A percentile compares a stretch with the other conserved stretches of the same genome.
Evolutionary conservation across 345 rosid species (phyloP).

Genomic region (Luvunga scandens): DNA sequence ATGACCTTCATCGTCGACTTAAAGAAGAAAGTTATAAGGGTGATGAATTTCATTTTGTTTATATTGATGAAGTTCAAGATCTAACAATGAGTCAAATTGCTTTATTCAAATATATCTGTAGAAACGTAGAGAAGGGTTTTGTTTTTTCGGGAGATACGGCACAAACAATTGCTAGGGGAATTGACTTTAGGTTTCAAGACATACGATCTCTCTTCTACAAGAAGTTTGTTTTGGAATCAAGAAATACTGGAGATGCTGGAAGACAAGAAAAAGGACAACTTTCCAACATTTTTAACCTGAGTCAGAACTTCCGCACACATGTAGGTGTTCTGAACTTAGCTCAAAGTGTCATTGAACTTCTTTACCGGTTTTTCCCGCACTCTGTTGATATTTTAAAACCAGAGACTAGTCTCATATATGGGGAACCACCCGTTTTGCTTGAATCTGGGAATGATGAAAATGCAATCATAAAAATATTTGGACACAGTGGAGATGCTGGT

Average conservation of each 20-base stretch:
- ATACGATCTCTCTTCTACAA: conserved; percentile 42
- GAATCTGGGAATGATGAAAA: conserved; percentile 29
- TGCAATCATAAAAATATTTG: conserved; percentile 41
- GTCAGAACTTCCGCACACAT: conserved; percentile 57
- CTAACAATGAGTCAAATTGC: conserved; percentile 55
- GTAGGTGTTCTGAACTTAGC: conserved; percentile 48
- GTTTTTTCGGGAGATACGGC: conserved; percentile 43
- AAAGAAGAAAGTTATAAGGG: conserved; percentile 24
- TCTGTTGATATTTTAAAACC: conserved; percentile 35
- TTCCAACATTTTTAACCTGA: conserved; percentile 32
- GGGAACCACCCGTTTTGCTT: conserved; percentile 52
- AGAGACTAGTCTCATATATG: conserved; percentile 40
- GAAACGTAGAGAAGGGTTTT: conserved; percentile 43
- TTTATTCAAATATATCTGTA: conserved; percentile 40
- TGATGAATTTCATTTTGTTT: conserved; percentile 44
- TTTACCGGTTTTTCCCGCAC: conserved; percentile 38
- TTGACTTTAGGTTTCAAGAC: conserved; percentile 56
- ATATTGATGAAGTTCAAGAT: conserved; percentile 67
- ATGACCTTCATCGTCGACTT: conserved; percentile 48
- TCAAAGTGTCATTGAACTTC: conserved; percentile 51
- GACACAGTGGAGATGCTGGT: conserved; percentile 21
- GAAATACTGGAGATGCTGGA: neutral
- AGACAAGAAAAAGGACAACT: conserved; percentile 34
- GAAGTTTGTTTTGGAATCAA: conserved; percentile 33
- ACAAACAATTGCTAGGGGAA: conserved; percentile 38